phyloP scores from a whole-genome alignment of 768 basidiomycete species.

The Clitopilus hobsonii region DNA sequence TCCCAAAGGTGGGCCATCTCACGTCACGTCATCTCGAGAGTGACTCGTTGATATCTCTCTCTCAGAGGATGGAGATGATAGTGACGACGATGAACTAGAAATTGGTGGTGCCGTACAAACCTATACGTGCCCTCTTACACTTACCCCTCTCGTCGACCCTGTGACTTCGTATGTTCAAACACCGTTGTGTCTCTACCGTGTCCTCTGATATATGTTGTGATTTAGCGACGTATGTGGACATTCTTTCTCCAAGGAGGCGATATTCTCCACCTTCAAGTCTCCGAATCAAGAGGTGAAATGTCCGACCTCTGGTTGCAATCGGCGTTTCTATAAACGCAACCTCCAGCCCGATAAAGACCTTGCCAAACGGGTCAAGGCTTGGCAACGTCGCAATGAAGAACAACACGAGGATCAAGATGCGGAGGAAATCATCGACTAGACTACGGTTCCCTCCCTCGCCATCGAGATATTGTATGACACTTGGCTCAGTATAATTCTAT shows the following conservation, averaged over 20 bases:
- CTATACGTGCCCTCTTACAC: slow-evolving; percentile 80
- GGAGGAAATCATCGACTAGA: slow-evolving; percentile 50
- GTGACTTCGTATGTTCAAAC: slow-evolving; percentile 74
- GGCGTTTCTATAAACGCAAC: slow-evolving; percentile 45
- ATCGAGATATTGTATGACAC: slow-evolving; percentile 3
- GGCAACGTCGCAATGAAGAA: slow-evolving; percentile 46
- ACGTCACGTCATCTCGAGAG: neutral
- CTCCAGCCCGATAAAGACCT: slow-evolving; percentile 54
- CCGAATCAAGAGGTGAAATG: slow-evolving; percentile 40
- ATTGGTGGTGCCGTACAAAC: slow-evolving; percentile 82
- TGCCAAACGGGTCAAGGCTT: slow-evolving; percentile 57
- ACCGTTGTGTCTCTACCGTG: neutral
- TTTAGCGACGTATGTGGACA: slow-evolving; percentile 68
- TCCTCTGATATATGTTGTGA: neutral
- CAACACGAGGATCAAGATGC: slow-evolving; percentile 52
- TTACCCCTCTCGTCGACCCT: slow-evolving; percentile 64
- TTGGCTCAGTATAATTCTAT: slow-evolving; percentile 10
- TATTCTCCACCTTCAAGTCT: slow-evolving; percentile 55
- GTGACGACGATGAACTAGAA: slow-evolving; percentile 85
- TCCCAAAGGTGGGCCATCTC: slow-evolving; percentile 46
- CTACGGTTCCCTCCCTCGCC: neutral
- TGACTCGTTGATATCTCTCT: neutral
- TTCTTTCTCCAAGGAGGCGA: slow-evolving; percentile 73
- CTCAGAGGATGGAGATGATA: slow-evolving; percentile 80
- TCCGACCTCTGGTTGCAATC: slow-evolving; percentile 70